These are phyloP conservation scores for Umbelopsis ramanniana DNA, from an alignment of 192 early-diverging fungal species.

Conservation along the genomic window DNA sequence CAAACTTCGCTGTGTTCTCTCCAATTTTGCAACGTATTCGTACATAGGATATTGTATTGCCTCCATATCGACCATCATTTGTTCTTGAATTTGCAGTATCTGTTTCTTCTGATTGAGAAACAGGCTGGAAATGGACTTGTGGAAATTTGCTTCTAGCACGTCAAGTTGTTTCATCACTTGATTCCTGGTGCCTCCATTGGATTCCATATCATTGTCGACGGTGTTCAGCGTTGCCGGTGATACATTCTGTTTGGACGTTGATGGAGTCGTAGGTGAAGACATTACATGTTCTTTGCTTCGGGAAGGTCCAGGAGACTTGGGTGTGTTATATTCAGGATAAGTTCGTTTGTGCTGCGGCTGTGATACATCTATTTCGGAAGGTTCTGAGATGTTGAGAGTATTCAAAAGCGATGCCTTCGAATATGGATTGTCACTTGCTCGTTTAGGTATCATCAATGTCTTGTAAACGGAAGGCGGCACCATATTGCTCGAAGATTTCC, in stretches of 20 bases:
- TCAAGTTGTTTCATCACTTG: not conserved
- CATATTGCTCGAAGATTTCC: not conserved
- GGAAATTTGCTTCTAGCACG: not conserved
- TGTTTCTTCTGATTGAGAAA: not conserved
- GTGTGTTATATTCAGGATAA: not conserved
- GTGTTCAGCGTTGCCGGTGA: not conserved
- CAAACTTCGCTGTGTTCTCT: not conserved
- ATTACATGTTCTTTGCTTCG: not conserved
- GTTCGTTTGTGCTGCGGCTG: not conserved
- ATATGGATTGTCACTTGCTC: not conserved
- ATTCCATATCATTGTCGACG: not conserved
- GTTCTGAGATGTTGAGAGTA: not conserved
- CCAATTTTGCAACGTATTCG: constrained; percentile 9
- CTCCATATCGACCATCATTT: not conserved
- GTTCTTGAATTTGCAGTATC: not conserved
- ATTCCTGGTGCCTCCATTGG: not conserved
- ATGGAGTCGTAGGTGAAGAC: not conserved
- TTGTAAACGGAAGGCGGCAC: not conserved
- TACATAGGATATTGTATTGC: not conserved
- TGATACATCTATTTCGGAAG: not conserved
- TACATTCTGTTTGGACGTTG: not conserved
- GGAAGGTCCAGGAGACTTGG: not conserved
- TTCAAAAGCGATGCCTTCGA: not conserved
- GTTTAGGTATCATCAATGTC: not conserved
- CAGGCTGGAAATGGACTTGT: not conserved